Conservation (phyloP, 192 early-diverging fungal genomes). For the Gryganskiella cystojenkinii region DNA sequence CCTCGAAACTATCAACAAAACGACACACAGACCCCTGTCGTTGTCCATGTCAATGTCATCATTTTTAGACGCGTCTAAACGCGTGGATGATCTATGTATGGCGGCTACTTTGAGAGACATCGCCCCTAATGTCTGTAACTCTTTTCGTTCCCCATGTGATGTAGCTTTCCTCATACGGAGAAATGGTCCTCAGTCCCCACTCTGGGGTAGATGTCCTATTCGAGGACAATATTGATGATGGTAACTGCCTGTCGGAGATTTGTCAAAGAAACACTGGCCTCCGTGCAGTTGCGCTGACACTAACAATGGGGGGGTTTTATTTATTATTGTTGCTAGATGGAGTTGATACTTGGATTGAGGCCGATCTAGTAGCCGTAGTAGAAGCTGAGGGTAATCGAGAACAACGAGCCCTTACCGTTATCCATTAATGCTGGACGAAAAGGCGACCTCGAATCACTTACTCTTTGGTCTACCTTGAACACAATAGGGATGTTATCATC, state of each 20-base stretch:
- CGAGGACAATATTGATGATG: slow-evolving; percentile 48
- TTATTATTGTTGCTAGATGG: slow-evolving; percentile 20
- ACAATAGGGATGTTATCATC: slow-evolving; percentile 38
- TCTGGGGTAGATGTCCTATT: slow-evolving; percentile 48
- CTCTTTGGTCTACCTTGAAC: too few species aligned
- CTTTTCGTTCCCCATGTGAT: neutral
- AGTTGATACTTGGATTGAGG: slow-evolving; percentile 25
- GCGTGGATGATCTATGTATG: too few species aligned
- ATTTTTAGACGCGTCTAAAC: too few species aligned
- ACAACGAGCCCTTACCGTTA: neutral
- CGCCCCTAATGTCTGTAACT: too few species aligned
- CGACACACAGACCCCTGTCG: slow-evolving; percentile 3
- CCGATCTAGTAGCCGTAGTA: slow-evolving; percentile 40
- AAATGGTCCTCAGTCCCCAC: slow-evolving; percentile 38
- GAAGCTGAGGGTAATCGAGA: slow-evolving; percentile 46
- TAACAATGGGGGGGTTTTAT: too few species aligned
- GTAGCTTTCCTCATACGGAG: slow-evolving; percentile 44
- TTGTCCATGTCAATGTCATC: too few species aligned
- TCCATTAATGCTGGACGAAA: too few species aligned
- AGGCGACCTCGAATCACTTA: neutral
- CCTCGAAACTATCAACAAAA: too few species aligned
- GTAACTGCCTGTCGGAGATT: too few species aligned
- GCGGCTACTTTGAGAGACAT: neutral
- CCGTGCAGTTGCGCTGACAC: too few species aligned
- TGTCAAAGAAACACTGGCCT: too few species aligned